phyloP scores from a whole-genome alignment of 441 rosid species.

The Euphorbia celastroides region DNA sequence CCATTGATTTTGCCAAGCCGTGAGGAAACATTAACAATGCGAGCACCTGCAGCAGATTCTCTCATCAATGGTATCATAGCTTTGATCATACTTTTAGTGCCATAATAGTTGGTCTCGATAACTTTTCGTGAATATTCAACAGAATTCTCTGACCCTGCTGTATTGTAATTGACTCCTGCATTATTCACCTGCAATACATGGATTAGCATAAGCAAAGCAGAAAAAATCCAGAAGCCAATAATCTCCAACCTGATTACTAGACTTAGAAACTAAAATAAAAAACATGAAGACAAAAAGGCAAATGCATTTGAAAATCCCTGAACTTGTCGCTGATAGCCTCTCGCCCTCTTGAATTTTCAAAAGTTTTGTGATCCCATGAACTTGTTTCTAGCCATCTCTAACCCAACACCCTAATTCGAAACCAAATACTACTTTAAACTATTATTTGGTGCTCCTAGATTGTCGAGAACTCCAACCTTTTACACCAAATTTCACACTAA shows the following conservation, averaged over 20 bases:
- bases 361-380: too few relatives aligned
- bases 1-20: conserved; percentile 74
- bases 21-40: conserved; percentile 79
- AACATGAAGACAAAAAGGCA: too few relatives aligned
- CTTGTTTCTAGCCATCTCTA: too few relatives aligned
- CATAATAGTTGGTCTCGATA: conserved; percentile 64
- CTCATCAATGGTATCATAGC: conserved; percentile 88
- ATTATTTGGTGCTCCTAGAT: too few relatives aligned
- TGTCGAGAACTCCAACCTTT: too few relatives aligned
- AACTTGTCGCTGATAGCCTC: too few relatives aligned
- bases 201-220: conserved; percentile 12
- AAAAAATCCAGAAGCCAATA: background rate
- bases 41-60: conserved; percentile 64
- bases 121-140: conserved; percentile 59
- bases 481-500: too few relatives aligned
- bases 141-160: conserved; percentile 69
- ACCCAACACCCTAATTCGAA: too few relatives aligned
- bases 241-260: background rate
- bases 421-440: too few relatives aligned
- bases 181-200: conserved; percentile 67
- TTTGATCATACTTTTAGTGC: conserved; percentile 64
- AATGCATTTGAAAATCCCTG: too few relatives aligned
- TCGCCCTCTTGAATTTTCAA: too few relatives aligned
- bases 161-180: conserved; percentile 86
- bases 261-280: too few relatives aligned